A percentile compares a stretch with the other conserved stretches of the same genome.
These are phyloP conservation scores for Verticillium isaacii DNA, from an alignment of 2,329 filamentous ascomycete genomes.

Conservation along the genomic window DNA sequence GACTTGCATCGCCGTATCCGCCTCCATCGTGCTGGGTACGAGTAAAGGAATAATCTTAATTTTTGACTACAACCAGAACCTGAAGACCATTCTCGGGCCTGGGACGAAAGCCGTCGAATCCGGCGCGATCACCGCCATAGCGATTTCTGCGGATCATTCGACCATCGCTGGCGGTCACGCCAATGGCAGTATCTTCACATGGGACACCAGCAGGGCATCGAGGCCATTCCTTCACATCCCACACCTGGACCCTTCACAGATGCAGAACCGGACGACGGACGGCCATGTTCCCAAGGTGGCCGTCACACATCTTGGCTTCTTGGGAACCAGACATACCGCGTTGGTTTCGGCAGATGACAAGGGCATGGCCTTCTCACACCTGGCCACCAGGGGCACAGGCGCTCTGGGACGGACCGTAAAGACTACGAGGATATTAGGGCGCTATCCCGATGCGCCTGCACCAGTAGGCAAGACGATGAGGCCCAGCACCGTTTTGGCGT, in stretches of 20 bases:
- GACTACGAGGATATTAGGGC: slow-evolving; percentile 83
- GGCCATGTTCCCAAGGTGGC: slow-evolving; percentile 76
- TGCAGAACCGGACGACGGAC: slow-evolving; percentile 65
- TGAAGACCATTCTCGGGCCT: slow-evolving; percentile 90
- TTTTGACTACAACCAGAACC: slow-evolving; percentile 94
- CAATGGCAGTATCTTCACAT: slow-evolving; percentile 90
- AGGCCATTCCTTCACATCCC: slow-evolving; percentile 85
- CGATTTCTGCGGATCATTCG: slow-evolving; percentile 89
- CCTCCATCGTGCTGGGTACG: slow-evolving; percentile 84
- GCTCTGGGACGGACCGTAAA: slow-evolving; percentile 81
- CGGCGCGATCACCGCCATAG: slow-evolving; percentile 79
- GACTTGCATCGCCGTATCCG: slow-evolving; percentile 84
- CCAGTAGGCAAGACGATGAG: slow-evolving; percentile 66
- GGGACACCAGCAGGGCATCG: slow-evolving; percentile 81
- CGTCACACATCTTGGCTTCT: slow-evolving; percentile 87
- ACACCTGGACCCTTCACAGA: slow-evolving; percentile 62
- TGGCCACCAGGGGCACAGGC: slow-evolving; percentile 87
- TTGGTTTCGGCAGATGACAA: slow-evolving; percentile 90
- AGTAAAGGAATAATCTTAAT: slow-evolving; percentile 91
- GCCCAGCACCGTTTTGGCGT: slow-evolving; percentile 90
- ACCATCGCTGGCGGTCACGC: slow-evolving; percentile 88
- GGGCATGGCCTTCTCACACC: slow-evolving; percentile 97
- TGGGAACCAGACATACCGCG: slow-evolving; percentile 89
- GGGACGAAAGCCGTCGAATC: slow-evolving; percentile 93
- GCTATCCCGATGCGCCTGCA: slow-evolving; percentile 73